Conservation (phyloP, 2,329 filamentous ascomycete species). For the Diaporthe velutina region DNA sequence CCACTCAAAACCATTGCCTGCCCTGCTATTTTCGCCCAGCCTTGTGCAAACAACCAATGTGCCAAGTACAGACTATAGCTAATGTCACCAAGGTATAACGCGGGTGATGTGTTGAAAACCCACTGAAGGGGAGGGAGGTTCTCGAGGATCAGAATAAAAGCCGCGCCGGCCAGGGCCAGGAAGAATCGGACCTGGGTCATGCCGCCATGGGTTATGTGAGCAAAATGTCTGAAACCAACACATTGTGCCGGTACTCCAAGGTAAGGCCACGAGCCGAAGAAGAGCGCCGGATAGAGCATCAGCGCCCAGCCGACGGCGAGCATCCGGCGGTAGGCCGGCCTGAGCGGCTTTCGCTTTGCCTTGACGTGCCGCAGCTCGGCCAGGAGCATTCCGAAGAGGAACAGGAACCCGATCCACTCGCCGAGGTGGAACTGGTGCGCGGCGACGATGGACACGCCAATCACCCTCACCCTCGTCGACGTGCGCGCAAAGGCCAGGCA, state of each 20-base stretch:
- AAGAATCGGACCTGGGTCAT: neutral
- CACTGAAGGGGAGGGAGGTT: neutral
- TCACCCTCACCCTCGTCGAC: constrained; percentile 36
- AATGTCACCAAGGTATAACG: constrained; percentile 60
- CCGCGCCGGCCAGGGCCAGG: neutral
- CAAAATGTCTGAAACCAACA: constrained; percentile 59
- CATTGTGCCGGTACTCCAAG: neutral
- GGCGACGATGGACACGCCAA: constrained; percentile 26
- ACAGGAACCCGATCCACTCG: constrained; percentile 3
- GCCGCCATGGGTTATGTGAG: constrained; percentile 40
- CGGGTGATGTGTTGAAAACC: constrained; percentile 49
- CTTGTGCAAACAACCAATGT: constrained; percentile 59
- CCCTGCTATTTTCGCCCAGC: neutral
- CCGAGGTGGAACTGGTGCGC: neutral
- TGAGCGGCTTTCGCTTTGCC: neutral
- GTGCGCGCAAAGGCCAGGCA: constrained; percentile 36
- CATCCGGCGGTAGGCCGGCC: neutral
- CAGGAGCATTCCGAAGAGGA: constrained; percentile 26
- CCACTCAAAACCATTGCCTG: neutral
- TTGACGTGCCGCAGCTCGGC: constrained; percentile 32
- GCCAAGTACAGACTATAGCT: constrained; percentile 62
- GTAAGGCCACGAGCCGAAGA: constrained; percentile 17
- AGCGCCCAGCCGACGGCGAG: neutral
- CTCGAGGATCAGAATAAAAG: neutral
- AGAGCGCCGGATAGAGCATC: neutral